These are phyloP conservation scores for Lactarius pseudohatsudake DNA, from an alignment of 768 basidiomycete genomes.

Conservation along the genomic window DNA sequence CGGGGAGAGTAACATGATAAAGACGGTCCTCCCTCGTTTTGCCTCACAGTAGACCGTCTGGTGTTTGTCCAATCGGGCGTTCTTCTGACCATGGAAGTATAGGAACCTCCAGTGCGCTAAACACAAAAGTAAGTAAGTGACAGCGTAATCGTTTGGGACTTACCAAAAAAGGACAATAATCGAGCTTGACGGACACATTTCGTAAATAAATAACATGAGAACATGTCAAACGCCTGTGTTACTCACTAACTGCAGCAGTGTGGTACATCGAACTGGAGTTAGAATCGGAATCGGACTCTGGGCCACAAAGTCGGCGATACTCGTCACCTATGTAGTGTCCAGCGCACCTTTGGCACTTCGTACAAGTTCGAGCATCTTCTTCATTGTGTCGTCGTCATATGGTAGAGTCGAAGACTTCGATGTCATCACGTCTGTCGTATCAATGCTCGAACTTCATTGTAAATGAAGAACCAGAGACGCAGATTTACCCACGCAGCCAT, in stretches of 20 bases:
- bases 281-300: neutral
- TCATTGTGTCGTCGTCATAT: neutral
- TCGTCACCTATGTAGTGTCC: neutral
- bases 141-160: too few relatives aligned
- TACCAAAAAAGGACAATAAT: neutral
- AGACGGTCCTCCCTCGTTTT: neutral
- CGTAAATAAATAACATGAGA: neutral
- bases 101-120: neutral
- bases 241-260: neutral
- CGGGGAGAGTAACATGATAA: neutral
- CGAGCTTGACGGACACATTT: neutral
- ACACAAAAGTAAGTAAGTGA: too few relatives aligned
- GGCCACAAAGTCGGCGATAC: neutral
- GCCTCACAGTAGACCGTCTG: neutral
- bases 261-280: neutral
- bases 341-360: neutral
- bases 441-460: neutral
- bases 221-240: neutral
- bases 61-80: neutral
- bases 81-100: neutral
- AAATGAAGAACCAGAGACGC: neutral
- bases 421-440: neutral
- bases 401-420: neutral
- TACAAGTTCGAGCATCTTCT: slow-evolving; percentile 1
- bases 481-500: slow-evolving; percentile 38